Percentiles rank a stretch among this genome's conserved stretches.
phyloP scores from a whole-genome alignment of 2,329 filamentous ascomycete species.

The Colletotrichum phormii region DNA sequence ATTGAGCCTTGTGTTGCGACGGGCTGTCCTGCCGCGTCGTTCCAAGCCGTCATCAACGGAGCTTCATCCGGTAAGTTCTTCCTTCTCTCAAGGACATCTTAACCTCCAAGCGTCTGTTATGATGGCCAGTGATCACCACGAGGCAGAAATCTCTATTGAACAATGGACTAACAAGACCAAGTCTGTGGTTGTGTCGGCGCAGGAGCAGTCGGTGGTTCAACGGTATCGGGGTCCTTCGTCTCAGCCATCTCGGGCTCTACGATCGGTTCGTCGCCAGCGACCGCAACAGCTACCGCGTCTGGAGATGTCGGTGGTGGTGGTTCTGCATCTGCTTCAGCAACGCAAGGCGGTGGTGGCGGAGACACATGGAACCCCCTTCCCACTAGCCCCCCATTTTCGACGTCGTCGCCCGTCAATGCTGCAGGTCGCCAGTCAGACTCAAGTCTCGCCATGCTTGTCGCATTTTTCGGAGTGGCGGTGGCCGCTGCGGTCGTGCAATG shows the following conservation, averaged over 20 bases:
- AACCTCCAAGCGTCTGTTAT: accelerated
- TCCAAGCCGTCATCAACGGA: constrained; percentile 43
- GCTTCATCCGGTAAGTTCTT: constrained; percentile 35
- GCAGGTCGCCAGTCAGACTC: constrained; percentile 6
- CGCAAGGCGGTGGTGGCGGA: constrained; percentile 7
- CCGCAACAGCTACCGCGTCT: constrained; percentile 8
- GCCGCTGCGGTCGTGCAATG: neutral
- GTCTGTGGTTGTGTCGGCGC: constrained; percentile 29
- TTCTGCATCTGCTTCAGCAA: constrained; percentile 4
- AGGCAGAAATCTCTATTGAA: accelerated
- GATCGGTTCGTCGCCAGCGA: constrained; percentile 13
- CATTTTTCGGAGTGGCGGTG: neutral
- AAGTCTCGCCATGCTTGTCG: neutral
- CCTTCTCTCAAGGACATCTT: neutral
- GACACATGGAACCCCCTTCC: constrained; percentile 21
- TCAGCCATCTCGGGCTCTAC: constrained; percentile 19
- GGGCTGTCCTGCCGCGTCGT: constrained; percentile 40
- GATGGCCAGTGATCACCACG: neutral
- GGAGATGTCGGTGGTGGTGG: constrained; percentile 11
- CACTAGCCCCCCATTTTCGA: constrained; percentile 14
- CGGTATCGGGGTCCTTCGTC: constrained; percentile 24
- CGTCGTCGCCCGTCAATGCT: constrained; percentile 15
- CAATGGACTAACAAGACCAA: neutral
- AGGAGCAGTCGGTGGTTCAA: constrained; percentile 2
- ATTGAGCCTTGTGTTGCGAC: constrained; percentile 45